Evolutionary conservation across 2,329 filamentous ascomycete species (phyloP).

Genomic region (Stagonosporopsis cucurbitacearum): DNA sequence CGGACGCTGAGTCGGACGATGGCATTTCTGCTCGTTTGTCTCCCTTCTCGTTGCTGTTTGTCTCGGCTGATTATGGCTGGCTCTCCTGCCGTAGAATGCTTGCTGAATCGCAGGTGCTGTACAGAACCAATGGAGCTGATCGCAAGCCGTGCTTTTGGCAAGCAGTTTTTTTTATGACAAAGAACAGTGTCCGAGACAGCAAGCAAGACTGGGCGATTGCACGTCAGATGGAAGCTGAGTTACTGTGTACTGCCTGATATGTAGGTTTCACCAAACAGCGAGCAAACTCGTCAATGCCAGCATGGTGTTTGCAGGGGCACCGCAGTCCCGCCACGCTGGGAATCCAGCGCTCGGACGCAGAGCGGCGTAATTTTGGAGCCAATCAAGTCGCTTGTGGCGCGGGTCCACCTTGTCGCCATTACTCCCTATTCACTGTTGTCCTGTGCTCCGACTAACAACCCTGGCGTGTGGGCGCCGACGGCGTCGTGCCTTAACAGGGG

Average conservation of each 20-base stretch:
- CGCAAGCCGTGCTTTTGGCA: background rate
- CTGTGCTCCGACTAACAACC: slow-evolving; percentile 20
- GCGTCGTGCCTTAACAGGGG: slow-evolving; percentile 27
- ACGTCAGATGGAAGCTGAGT: background rate
- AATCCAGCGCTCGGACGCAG: slow-evolving; percentile 10
- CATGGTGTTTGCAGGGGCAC: slow-evolving; percentile 28
- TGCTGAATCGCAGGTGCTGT: slow-evolving; percentile 3
- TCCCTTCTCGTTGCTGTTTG: slow-evolving; percentile 4
- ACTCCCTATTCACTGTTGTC: slow-evolving; percentile 28
- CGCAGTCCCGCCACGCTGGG: slow-evolving; percentile 28
- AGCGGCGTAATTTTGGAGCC: slow-evolving; percentile 26
- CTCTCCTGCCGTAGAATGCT: background rate
- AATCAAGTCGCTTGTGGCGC: slow-evolving; percentile 26
- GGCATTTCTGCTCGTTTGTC: background rate
- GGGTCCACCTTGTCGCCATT: slow-evolving; percentile 17
- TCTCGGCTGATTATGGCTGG: slow-evolving; percentile 14
- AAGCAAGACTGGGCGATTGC: background rate
- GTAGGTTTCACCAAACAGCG: slow-evolving; percentile 1
- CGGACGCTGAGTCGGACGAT: background rate
- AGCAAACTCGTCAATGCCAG: slow-evolving; percentile 10
- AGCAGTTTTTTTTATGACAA: background rate
- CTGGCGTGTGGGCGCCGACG: slow-evolving; percentile 25
- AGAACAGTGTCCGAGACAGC: background rate
- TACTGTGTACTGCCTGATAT: background rate
- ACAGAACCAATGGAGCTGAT: background rate